These are phyloP conservation scores for Pinus taeda DNA, from an alignment of 75 land plant species.

Conservation along the genomic window DNA sequence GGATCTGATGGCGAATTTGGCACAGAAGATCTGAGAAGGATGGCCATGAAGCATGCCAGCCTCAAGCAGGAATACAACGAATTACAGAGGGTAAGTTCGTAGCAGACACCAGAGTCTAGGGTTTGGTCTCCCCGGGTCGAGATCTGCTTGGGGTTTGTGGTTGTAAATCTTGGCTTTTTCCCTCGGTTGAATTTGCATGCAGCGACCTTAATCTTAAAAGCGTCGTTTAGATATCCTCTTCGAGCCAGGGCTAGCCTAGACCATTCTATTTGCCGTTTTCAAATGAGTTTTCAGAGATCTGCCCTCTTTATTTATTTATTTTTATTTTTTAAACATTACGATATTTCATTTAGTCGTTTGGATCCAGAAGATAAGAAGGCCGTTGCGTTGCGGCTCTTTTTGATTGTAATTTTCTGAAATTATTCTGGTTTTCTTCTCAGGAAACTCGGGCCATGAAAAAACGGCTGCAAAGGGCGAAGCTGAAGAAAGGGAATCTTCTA, in stretches of 20 bases:
- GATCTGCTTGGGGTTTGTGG: neutral
- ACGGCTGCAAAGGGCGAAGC: neutral
- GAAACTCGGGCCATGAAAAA: constrained; percentile 8
- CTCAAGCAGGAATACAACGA: constrained; percentile 10
- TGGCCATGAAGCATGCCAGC: constrained; percentile 1
- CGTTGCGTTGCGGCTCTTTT: neutral
- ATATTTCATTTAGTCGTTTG: neutral
- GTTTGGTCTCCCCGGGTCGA: neutral
- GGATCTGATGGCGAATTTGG: neutral
- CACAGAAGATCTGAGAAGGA: constrained; percentile 3
- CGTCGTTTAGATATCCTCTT: too few relatives aligned
- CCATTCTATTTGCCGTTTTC: neutral
- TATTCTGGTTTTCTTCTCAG: neutral
- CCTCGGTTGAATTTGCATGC: too few relatives aligned
- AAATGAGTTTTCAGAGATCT: neutral
- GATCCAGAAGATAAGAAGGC: neutral
- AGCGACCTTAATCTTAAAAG: too few relatives aligned
- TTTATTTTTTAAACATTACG: too few relatives aligned
- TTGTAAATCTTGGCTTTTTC: neutral
- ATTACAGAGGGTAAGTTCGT: constrained; percentile 2
- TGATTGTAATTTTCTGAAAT: neutral
- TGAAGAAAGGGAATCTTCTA: constrained; percentile 7
- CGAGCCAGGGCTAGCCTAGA: too few relatives aligned
- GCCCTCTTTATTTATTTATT: too few relatives aligned
- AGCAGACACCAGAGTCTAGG: too few relatives aligned